Conservation (phyloP, 75 land plant species). For the Azolla pinnata region DNA sequence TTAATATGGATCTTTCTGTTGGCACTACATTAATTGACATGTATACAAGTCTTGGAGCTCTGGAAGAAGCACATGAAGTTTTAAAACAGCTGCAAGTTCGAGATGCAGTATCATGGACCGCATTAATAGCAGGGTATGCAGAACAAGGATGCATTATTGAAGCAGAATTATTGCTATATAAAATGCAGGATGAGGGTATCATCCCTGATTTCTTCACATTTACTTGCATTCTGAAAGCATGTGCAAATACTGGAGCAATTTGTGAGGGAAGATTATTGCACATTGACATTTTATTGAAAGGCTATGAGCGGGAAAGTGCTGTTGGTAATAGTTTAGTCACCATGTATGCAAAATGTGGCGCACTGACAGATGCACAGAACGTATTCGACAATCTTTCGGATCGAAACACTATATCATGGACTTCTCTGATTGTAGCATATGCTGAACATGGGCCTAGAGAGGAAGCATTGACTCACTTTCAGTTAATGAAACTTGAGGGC, state of each 20-base stretch:
- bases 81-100: constrained; percentile 10
- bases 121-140: constrained; percentile 21
- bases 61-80: constrained; percentile 22
- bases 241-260: constrained; percentile 13
- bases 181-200: constrained; percentile 14
- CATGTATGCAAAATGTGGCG: constrained; percentile 23
- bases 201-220: constrained; percentile 22
- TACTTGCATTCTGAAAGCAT: constrained; percentile 23
- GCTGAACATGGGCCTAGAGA: constrained; percentile 19
- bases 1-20: constrained; percentile 20
- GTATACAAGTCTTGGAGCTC: constrained; percentile 38
- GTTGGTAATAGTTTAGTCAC: constrained; percentile 31
- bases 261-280: constrained; percentile 16
- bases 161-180: constrained; percentile 13
- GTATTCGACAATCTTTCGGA: constrained; percentile 39
- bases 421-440: constrained; percentile 43
- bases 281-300: background rate
- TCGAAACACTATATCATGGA: constrained; percentile 36
- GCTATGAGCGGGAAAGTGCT: background rate
- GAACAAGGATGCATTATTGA: constrained; percentile 6
- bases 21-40: constrained; percentile 41
- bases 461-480: constrained; percentile 25
- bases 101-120: constrained; percentile 10
- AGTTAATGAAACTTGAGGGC: constrained; percentile 25
- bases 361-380: constrained; percentile 31